Conservation (phyloP, 495 filamentous ascomycete genomes). For the Aspergillus haitiensis region DNA sequence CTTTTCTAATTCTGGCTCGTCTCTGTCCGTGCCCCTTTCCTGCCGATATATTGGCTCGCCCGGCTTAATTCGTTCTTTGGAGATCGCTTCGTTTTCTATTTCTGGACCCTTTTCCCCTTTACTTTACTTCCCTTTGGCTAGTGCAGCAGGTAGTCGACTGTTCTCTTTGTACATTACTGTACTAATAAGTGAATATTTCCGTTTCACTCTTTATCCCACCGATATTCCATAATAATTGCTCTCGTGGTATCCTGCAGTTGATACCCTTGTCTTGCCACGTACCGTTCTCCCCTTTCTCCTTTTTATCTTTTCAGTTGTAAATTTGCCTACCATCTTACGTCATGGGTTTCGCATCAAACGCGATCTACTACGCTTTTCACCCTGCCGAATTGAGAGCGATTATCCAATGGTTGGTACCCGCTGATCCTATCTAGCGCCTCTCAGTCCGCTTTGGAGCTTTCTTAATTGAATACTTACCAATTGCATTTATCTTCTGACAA, state of each 20-base stretch:
- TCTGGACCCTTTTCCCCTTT: neutral
- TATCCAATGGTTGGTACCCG: constrained; percentile 77
- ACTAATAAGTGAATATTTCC: constrained; percentile 12
- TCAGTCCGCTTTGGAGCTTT: neutral
- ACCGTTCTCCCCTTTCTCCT: constrained; percentile 9
- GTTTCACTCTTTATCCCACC: neutral
- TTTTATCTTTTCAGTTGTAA: constrained; percentile 12
- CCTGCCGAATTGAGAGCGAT: constrained; percentile 77
- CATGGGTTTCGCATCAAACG: constrained; percentile 56
- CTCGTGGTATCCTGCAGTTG: constrained; percentile 7
- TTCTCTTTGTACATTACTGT: constrained; percentile 23
- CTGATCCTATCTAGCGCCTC: neutral
- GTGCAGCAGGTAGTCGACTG: constrained; percentile 9
- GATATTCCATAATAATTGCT: constrained; percentile 6
- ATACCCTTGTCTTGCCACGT: neutral
- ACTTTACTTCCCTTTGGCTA: constrained; percentile 8
- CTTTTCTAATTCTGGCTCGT: constrained; percentile 10
- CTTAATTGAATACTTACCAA: constrained; percentile 22
- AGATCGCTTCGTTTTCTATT: constrained; percentile 10
- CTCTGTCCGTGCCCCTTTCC: neutral
- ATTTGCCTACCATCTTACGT: constrained; percentile 24
- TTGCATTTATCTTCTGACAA: constrained; percentile 10
- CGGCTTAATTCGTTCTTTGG: constrained; percentile 6
- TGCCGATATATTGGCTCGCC: neutral
- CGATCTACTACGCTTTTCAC: constrained; percentile 77